phyloP scores from a whole-genome alignment of 768 basidiomycete species.

The Collybia mongolica region DNA sequence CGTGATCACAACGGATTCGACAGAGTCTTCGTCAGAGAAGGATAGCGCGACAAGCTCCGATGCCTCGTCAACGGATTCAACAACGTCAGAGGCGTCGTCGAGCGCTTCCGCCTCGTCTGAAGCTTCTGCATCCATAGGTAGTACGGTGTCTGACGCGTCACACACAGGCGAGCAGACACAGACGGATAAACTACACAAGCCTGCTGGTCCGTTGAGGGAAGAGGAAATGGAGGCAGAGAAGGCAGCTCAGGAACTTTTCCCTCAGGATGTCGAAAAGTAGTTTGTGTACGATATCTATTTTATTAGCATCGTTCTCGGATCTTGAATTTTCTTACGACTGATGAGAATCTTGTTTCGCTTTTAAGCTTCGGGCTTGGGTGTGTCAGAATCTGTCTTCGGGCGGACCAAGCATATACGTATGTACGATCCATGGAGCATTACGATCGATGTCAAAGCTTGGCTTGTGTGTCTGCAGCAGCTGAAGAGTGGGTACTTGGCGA shows the following conservation, averaged over 20 bases:
- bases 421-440: too few species aligned
- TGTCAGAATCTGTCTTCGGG: too few species aligned
- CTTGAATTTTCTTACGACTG: background rate
- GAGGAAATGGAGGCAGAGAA: constrained; percentile 51
- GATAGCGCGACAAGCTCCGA: constrained; percentile 2
- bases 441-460: too few species aligned
- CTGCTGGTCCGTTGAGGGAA: constrained; percentile 45
- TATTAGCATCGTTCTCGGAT: background rate
- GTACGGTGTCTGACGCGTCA: background rate
- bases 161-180: constrained; percentile 3
- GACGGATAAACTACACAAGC: constrained; percentile 10
- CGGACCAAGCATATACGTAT: too few species aligned
- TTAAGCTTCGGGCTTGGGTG: too few species aligned
- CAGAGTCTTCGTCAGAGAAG: background rate
- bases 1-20: constrained; percentile 15
- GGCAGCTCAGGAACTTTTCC: constrained; percentile 54
- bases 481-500: too few species aligned
- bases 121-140: background rate
- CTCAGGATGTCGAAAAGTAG: constrained; percentile 31
- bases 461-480: too few species aligned
- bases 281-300: background rate
- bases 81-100: constrained; percentile 3
- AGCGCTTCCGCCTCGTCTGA: background rate
- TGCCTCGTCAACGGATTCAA: background rate
- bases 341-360: too few species aligned